Evolutionary conservation across 225 moss, liverwort and hornwort genomes (phyloP).

Genomic region (Pleurozium schreberi): DNA sequence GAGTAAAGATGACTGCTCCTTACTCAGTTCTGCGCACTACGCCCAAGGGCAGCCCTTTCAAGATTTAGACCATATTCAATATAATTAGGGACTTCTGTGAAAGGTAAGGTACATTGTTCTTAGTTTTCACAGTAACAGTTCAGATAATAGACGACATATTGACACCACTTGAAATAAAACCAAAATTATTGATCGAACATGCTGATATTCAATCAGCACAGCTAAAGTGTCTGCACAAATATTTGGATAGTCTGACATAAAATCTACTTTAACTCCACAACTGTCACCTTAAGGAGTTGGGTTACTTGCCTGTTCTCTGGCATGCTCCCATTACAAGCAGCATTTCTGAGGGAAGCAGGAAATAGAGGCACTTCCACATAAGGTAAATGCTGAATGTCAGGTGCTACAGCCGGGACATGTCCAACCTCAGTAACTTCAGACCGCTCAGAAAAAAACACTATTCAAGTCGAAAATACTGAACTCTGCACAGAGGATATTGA

Average conservation of each 20-base stretch:
- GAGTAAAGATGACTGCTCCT: neutral
- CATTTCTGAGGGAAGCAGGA: slow-evolving; percentile 28
- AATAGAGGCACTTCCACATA: slow-evolving; percentile 33
- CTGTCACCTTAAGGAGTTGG: neutral
- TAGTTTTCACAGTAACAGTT: neutral
- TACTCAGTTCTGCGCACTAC: neutral
- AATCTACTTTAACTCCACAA: neutral
- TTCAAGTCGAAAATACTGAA: slow-evolving; percentile 38
- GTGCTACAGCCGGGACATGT: slow-evolving; percentile 34
- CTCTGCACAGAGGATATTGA: slow-evolving; percentile 37
- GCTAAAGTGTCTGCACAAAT: neutral
- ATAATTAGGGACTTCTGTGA: neutral
- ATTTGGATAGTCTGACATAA: neutral
- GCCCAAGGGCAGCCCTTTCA: neutral
- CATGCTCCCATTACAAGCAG: slow-evolving; percentile 21
- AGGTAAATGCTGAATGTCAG: slow-evolving; percentile 30
- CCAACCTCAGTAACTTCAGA: slow-evolving; percentile 37
- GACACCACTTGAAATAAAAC: neutral
- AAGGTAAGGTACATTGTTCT: neutral
- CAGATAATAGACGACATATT: neutral
- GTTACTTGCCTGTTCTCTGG: slow-evolving; percentile 45
- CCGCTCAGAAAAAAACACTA: slow-evolving; percentile 15
- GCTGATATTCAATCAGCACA: neutral
- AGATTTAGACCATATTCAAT: neutral
- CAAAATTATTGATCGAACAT: slow-evolving; percentile 2